Evolutionary conservation across 305 asterid species (phyloP), one percentile per base, ranked within the genome.

Genomic region (Fraxinus baroniana): DNA sequence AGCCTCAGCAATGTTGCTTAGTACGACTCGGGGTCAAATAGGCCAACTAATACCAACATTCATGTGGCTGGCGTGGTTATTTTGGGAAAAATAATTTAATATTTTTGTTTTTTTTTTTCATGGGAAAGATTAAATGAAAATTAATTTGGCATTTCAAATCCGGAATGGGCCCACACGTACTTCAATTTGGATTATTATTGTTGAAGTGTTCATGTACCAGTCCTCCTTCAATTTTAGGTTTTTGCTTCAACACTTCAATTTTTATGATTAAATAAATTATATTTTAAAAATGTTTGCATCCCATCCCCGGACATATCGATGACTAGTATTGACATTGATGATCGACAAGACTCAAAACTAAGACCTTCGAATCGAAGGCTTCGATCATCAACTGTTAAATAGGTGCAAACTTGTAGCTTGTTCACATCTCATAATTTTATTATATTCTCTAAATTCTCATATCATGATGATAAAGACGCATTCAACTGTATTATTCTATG

Each of bases 31-130:
- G 75, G 79, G 79, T 84, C 46, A 73, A 78, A 39, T 80, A n/a
- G 78, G 87, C 85, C 88, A 81, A 73, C 91, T 72, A 79, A 76
- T 77, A 12, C 82, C 86, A 83, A 85, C 84, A 46, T 81, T 80
- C 87, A 79, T 76, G 88, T 83, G 88, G 85, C 83, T 86, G 87
- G 85, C 89, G 88, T 86, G 89, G 82, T 78, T n/a, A 33, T 79
- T 84, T 26, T 12, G 35, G 55, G 46, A 64, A 46, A 62, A 62
- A 24, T 3, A 55, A 37, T 36, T 36, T 36, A 36, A 37, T 57
- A 24, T 18, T 22, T 18, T 18, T 36, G 7, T 30, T 41, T 39
- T 79, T 41, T 79, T 79, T 33, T 33, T 33, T 3, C 8, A 36
- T 36, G 49, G 49, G 5, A 18, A 32, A 46, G 64, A 85, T 41